Evolutionary conservation across 2,329 filamentous ascomycete species (phyloP).

Genomic region (Penicillium sumatraense): DNA sequence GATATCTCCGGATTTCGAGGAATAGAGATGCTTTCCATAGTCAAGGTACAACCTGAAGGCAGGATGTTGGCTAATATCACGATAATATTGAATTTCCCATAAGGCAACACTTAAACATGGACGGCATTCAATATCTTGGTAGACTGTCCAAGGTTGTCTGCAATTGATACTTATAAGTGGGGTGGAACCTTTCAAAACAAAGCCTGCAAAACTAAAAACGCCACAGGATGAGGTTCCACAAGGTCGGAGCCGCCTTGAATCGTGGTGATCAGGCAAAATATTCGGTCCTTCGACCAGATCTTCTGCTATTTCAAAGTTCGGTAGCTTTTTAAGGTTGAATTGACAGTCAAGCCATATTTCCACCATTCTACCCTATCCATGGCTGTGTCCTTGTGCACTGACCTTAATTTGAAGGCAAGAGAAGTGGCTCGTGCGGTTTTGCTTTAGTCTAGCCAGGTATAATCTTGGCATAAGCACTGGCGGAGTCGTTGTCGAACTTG

Average conservation of each 20-base stretch:
- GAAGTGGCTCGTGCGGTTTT: not conserved
- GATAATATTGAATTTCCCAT: too few species aligned
- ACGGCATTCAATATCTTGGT: too few species aligned
- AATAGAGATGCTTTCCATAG: not conserved
- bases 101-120: too few species aligned
- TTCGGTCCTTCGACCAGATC: not conserved
- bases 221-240: not conserved
- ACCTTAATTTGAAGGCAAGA: not conserved
- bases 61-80: too few species aligned
- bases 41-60: too few species aligned
- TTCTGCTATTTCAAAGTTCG: too few species aligned
- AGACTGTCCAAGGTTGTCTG: too few species aligned
- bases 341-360: not conserved
- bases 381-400: not conserved
- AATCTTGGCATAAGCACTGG: not conserved
- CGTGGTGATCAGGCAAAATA: not conserved
- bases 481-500: not conserved
- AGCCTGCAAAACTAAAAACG: not conserved
- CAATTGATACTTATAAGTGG: too few species aligned
- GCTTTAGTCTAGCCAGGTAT: not conserved
- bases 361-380: not conserved
- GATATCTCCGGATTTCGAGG: not conserved
- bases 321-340: not conserved
- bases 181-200: not conserved
- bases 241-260: not conserved